Evolutionary conservation across 768 basidiomycete species (phyloP).

Genomic region (Amanita pseudoporphyria): DNA sequence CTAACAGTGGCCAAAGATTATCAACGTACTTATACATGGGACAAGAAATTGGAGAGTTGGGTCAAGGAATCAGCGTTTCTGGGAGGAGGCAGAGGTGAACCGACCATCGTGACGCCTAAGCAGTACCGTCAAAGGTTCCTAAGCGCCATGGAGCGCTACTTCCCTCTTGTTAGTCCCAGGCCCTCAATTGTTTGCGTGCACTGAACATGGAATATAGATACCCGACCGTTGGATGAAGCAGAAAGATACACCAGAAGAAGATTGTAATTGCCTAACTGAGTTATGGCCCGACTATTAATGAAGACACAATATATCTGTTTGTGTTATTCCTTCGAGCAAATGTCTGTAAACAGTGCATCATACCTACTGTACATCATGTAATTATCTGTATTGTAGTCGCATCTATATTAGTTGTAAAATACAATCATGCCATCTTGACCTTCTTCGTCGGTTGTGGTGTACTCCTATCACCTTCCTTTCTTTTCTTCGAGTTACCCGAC

Average conservation of each 20-base stretch:
- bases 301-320: conserved; percentile 7
- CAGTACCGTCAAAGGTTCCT: conserved; percentile 87
- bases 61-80: conserved; percentile 93
- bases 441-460: conserved; percentile 63
- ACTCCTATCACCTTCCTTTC: conserved; percentile 63
- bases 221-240: conserved; percentile 92
- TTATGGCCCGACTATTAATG: conserved; percentile 58
- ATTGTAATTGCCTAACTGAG: conserved; percentile 43
- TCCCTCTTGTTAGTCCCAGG: conserved; percentile 55
- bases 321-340: background rate
- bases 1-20: conserved; percentile 48
- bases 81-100: conserved; percentile 79
- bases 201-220: conserved; percentile 34
- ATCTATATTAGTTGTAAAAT: conserved; percentile 11
- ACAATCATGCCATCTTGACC: conserved; percentile 43
- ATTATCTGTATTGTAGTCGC: conserved; percentile 6
- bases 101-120: conserved; percentile 93
- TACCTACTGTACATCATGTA: conserved; percentile 23
- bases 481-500: conserved; percentile 50
- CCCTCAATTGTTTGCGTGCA: background rate
- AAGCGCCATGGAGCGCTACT: conserved; percentile 85
- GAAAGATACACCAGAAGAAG: conserved; percentile 69
- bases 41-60: conserved; percentile 98
- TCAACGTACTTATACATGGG: conserved; percentile 95
- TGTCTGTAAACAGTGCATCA: conserved; percentile 3